A percentile compares a stretch with the other conserved stretches of the same genome.
Conservation (phyloP, 306 rosid species). For the Vicia sativa region DNA sequence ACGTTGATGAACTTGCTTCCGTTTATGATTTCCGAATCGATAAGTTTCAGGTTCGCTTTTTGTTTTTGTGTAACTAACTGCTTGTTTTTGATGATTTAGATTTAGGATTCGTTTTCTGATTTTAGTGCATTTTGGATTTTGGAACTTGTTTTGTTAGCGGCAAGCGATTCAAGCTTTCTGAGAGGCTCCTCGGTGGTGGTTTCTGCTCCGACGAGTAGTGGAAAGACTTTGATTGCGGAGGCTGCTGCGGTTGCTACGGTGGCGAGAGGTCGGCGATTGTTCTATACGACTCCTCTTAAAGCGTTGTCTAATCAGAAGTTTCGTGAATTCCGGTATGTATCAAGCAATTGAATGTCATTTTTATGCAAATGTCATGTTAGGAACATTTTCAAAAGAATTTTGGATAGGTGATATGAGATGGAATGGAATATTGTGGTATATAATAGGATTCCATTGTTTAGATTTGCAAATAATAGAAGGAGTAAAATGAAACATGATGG, state of each 20-base stretch:
- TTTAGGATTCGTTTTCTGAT: background rate
- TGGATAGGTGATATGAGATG: no score
- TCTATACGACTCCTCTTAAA: slow-evolving; percentile 96
- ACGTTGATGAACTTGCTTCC: slow-evolving; percentile 76
- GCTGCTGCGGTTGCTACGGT: slow-evolving; percentile 89
- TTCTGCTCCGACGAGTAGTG: slow-evolving; percentile 97
- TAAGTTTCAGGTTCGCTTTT: slow-evolving; percentile 72
- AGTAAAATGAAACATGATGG: no score
- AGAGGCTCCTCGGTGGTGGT: slow-evolving; percentile 95
- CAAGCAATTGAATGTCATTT: background rate
- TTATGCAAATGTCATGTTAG: background rate
- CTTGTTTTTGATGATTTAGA: background rate
- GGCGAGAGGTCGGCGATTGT: slow-evolving; percentile 71
- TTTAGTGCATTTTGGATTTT: background rate
- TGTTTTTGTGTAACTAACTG: background rate
- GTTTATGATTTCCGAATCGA: slow-evolving; percentile 86
- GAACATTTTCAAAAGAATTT: background rate
- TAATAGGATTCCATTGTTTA: no score
- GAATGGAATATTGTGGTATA: no score
- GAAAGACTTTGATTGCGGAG: slow-evolving; percentile 94
- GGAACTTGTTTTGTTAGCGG: slow-evolving; percentile 47
- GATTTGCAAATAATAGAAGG: no score
- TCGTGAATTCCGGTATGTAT: slow-evolving; percentile 83
- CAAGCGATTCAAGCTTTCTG: slow-evolving; percentile 83
- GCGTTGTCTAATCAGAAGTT: slow-evolving; percentile 98